Evolutionary conservation across 345 rosid genomes (phyloP).

Genomic region (Psidium friedrichsthalianum): DNA sequence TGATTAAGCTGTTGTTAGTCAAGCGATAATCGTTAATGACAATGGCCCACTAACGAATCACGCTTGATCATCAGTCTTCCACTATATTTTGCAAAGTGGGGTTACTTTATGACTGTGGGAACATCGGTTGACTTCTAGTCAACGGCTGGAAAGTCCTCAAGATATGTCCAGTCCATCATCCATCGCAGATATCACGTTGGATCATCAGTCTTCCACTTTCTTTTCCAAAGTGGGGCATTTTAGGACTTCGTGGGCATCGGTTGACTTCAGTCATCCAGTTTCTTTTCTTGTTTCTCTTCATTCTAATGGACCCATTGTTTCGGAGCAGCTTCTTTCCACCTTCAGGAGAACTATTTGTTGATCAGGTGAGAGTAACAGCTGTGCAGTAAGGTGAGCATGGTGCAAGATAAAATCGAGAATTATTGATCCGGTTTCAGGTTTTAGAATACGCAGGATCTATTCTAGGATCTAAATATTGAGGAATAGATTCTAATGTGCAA

Average conservation of each 20-base stretch:
- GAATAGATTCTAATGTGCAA: too few relatives aligned
- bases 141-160: not conserved
- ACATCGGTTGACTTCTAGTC: not conserved
- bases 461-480: too few relatives aligned
- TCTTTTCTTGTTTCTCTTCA: not conserved
- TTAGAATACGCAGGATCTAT: too few relatives aligned
- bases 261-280: not conserved
- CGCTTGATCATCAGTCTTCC: not conserved
- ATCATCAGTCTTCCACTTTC: not conserved
- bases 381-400: not conserved
- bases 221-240: not conserved
- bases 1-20: not conserved
- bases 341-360: not conserved
- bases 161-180: not conserved
- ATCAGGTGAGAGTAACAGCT: not conserved
- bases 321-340: not conserved
- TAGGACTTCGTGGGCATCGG: not conserved
- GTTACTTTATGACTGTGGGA: not conserved
- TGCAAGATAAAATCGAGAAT: too few relatives aligned
- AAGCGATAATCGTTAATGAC: not conserved
- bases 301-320: not conserved
- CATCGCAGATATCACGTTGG: not conserved
- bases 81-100: not conserved
- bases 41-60: not conserved
- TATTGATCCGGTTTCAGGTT: too few relatives aligned